These are phyloP conservation scores for Pezicula neosporulosa DNA, from an alignment of 2,329 filamentous ascomycete species.

Conservation along the genomic window DNA sequence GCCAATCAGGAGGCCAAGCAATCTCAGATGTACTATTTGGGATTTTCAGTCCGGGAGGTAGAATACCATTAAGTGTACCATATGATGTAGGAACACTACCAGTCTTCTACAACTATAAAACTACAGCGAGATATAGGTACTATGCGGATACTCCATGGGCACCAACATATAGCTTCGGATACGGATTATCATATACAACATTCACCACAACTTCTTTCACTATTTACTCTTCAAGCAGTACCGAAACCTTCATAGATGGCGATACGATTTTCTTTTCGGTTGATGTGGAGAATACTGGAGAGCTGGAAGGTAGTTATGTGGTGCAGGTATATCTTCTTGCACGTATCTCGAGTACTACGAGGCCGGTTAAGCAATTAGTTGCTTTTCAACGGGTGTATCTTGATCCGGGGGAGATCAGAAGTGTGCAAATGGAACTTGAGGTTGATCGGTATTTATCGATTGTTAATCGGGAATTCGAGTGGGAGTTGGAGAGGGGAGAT, in stretches of 20 bases:
- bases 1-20: slow-evolving; percentile 12
- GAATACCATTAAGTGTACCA: slow-evolving; percentile 32
- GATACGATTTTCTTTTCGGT: slow-evolving; percentile 40
- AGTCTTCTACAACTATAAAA: slow-evolving; percentile 33
- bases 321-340: slow-evolving; percentile 47
- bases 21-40: slow-evolving; percentile 32
- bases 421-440: slow-evolving; percentile 33
- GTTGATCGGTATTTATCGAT: slow-evolving; percentile 39
- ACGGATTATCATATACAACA: slow-evolving; percentile 31
- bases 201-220: slow-evolving; percentile 28
- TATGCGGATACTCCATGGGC: slow-evolving; percentile 29
- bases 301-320: slow-evolving; percentile 57
- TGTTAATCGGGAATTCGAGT: slow-evolving; percentile 37
- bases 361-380: slow-evolving; percentile 40
- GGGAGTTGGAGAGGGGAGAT: slow-evolving; percentile 39
- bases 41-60: slow-evolving; percentile 27
- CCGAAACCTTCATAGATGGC: slow-evolving; percentile 7
- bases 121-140: slow-evolving; percentile 21
- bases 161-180: slow-evolving; percentile 28
- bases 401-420: slow-evolving; percentile 26
- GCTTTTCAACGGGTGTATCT: slow-evolving; percentile 38
- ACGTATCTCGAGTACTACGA: slow-evolving; percentile 35
- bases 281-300: slow-evolving; percentile 61
- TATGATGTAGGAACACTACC: slow-evolving; percentile 32
- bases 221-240: slow-evolving; percentile 1